Base-by-base conservation (phyloP, 345 rosid species). In the Corchorus olitorius region DNA sequence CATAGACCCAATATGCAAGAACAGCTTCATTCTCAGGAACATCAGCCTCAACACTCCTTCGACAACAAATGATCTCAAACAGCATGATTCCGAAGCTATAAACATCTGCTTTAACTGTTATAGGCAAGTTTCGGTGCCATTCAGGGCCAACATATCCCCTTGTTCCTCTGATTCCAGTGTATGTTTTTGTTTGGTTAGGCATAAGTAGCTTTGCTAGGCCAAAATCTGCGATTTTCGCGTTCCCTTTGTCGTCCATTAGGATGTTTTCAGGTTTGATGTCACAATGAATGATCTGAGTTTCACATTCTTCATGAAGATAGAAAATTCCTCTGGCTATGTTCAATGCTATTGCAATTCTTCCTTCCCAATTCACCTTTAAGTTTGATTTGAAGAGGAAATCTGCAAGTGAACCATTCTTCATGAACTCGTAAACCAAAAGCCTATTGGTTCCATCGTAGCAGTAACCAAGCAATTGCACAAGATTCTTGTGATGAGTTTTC, bases 81-180 rank as follows among this genome's bases (percentile, higher is more conserved):
- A 83, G 39, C 68, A 83, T 77, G 0, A 83, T 14, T 8, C 85
- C 78, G 6, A 35, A 82, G 39, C 83, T 82, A 49, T 83, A 83
- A 1, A 83, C 72, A 34, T 79, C 83, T 0, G 46, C 78, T 49
- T 76, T 83, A n/a, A 53, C 56, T 15, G 56, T 53, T 4, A 53
- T 53, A 4, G 56, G 20, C 56, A 53, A 5, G 56, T 66, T 76
- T 71, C 41, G 72, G 6, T 76, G 56, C 56, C 58, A 74, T 81
- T 77, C 83, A 2, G 83, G 81, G 3, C 81, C 86, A 0, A 82
- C 66, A 9, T 85, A 85, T 6, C 86, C 88, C 17, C 79, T 74
- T 1, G 84, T 85, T n/a, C 86, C 88, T 67, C 84, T 70, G 2
- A 78, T 52, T 2, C 56, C 35, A 0, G 85, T 78, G 34, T 77